A percentile compares a stretch with the other conserved stretches of the same genome.
These are phyloP conservation scores for Teratosphaeria zuluensis DNA, from an alignment of 2,329 filamentous ascomycete species.

Conservation along the genomic window DNA sequence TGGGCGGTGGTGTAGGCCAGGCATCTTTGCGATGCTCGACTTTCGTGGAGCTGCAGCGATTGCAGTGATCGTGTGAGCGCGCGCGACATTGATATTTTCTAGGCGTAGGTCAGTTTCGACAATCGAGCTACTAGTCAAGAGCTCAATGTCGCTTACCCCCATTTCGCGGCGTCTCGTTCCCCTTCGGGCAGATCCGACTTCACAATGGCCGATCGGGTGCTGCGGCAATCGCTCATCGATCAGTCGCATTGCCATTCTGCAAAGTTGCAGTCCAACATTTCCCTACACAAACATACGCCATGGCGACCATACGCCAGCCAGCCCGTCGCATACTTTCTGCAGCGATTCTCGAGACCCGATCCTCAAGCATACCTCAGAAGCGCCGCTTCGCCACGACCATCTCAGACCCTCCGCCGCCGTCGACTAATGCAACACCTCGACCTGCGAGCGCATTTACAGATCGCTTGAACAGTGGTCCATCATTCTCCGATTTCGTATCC, in stretches of 20 bases:
- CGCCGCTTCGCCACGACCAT: slow-evolving; percentile 37
- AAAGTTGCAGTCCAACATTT: neutral
- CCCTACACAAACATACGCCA: slow-evolving; percentile 3
- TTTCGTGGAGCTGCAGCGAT: neutral
- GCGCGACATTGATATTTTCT: slow-evolving; percentile 1
- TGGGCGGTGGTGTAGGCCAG: slow-evolving; percentile 1
- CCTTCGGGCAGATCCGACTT: neutral
- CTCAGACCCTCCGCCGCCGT: slow-evolving; percentile 27
- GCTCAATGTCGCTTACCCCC: neutral
- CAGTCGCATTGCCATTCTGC: neutral
- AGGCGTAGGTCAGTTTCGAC: neutral
- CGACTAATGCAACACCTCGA: slow-evolving; percentile 25
- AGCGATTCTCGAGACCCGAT: slow-evolving; percentile 10
- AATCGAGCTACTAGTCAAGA: neutral
- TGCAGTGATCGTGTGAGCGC: slow-evolving; percentile 2
- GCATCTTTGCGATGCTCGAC: neutral
- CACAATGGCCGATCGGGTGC: neutral
- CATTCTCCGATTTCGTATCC: slow-evolving; percentile 53
- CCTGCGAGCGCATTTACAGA: slow-evolving; percentile 49
- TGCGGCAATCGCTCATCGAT: neutral
- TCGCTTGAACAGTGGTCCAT: slow-evolving; percentile 54
- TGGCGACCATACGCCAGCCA: slow-evolving; percentile 18
- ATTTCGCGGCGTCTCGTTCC: neutral
- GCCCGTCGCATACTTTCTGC: slow-evolving; percentile 17
- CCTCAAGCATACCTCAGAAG: slow-evolving; percentile 21